phyloP scores from a whole-genome alignment of 2,329 filamentous ascomycete genomes.

The Endoconidiophora laricicola region DNA sequence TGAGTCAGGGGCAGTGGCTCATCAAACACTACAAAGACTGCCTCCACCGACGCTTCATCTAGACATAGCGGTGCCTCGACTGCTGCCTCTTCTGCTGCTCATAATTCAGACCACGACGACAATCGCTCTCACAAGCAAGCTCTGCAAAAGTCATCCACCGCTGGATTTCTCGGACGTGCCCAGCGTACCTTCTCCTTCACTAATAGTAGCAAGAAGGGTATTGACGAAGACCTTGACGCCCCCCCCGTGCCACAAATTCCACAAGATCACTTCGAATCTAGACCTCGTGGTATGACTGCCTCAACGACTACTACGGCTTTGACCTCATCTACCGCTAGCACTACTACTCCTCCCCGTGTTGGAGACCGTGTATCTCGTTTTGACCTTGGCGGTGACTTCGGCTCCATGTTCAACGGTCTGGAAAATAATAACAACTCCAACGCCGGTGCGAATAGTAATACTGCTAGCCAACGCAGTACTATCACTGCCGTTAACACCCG shows the following conservation, averaged over 20 bases:
- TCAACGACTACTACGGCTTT: constrained; percentile 17
- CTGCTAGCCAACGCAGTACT: constrained; percentile 22
- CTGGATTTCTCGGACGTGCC: constrained; percentile 37
- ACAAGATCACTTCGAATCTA: constrained; percentile 6
- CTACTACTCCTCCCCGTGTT: constrained; percentile 33
- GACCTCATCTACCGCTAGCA: constrained; percentile 37
- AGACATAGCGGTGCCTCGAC: constrained; percentile 47
- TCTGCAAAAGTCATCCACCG: constrained; percentile 29
- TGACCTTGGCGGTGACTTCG: constrained; percentile 41
- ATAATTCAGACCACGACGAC: constrained; percentile 12
- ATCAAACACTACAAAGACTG: constrained; percentile 44
- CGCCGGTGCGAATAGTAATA: background rate
- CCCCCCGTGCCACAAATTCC: constrained; percentile 19
- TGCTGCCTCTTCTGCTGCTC: constrained; percentile 37
- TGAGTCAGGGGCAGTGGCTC: constrained; percentile 24
- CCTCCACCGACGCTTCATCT: constrained; percentile 42
- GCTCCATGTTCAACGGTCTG: constrained; percentile 37
- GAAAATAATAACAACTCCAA: constrained; percentile 31
- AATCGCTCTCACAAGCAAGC: constrained; percentile 19
- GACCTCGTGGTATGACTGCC: constrained; percentile 9
- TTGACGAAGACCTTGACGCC: constrained; percentile 13
- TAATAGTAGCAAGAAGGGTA: constrained; percentile 30
- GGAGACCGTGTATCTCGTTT: constrained; percentile 23
- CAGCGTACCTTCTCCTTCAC: constrained; percentile 45
- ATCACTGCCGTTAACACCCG: constrained; percentile 24